Evolutionary conservation across 139 green algal genomes (phyloP).

Genomic region (Chlorella vulgaris): DNA sequence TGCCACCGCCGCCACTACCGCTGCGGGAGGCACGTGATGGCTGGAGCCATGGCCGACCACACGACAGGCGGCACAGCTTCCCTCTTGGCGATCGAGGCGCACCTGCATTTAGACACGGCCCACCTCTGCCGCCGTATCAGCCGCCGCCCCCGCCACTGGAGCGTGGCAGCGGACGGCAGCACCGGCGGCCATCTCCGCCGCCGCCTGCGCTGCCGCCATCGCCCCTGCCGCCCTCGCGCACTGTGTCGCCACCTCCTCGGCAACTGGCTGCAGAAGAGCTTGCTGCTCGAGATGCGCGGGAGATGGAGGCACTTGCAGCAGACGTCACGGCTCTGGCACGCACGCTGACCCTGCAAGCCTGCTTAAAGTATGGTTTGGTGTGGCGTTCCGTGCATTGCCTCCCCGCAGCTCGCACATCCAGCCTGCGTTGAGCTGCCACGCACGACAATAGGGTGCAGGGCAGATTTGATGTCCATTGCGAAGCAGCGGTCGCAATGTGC

Average conservation of each 20-base stretch:
- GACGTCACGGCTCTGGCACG: conserved; percentile 8
- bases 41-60: not conserved
- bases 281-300: conserved; percentile 10
- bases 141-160: not conserved
- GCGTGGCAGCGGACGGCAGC: not conserved
- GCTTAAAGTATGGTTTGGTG: conserved; percentile 10
- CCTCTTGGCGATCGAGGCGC: not conserved
- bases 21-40: no score
- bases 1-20: not conserved
- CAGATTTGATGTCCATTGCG: not conserved
- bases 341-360: conserved; percentile 17
- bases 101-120: not conserved
- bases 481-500: no score
- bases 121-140: not conserved
- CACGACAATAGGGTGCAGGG: no score
- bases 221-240: not conserved
- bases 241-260: not conserved
- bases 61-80: not conserved
- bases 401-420: no score
- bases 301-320: conserved; percentile 10
- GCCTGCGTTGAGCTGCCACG: no score
- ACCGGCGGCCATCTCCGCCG: not conserved
- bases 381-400: not conserved
- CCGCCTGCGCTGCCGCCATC: not conserved
- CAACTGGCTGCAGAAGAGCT: not conserved